Conservation (phyloP, 164 flowering plant species). For the Aristolochia californica region DNA sequence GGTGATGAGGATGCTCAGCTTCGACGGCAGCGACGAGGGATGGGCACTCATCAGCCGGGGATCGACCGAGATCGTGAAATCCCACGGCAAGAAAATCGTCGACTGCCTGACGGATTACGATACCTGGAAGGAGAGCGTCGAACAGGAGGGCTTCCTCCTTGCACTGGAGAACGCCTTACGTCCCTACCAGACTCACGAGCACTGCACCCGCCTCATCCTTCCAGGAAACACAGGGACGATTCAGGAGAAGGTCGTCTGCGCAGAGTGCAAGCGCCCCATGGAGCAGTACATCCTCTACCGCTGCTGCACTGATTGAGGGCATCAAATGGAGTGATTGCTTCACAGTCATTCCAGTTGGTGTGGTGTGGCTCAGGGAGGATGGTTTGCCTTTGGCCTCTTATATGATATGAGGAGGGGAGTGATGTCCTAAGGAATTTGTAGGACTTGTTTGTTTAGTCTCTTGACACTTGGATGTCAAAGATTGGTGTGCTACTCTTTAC, state of each 20-base stretch:
- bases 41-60: slow-evolving; percentile 62
- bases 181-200: slow-evolving; percentile 36
- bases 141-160: slow-evolving; percentile 28
- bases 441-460: no score
- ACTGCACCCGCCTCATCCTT: slow-evolving; percentile 61
- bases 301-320: slow-evolving; percentile 31
- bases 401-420: no score
- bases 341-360: no score
- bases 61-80: slow-evolving; percentile 32
- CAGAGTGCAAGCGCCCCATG: slow-evolving; percentile 62
- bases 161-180: slow-evolving; percentile 32
- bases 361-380: no score
- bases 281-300: slow-evolving; percentile 72
- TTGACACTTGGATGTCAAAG: no score
- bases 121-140: slow-evolving; percentile 27
- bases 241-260: slow-evolving; percentile 40
- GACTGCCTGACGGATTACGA: slow-evolving; percentile 19
- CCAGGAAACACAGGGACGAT: slow-evolving; percentile 41
- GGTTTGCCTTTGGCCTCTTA: no score
- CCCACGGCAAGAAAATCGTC: slow-evolving; percentile 31
- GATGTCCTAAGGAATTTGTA: no score
- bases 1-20: slow-evolving; percentile 41
- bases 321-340: no score
- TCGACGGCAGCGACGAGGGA: slow-evolving; percentile 36
- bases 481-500: no score